Conservation (phyloP, 2,329 filamentous ascomycete species). For the Periconia sp. region DNA sequence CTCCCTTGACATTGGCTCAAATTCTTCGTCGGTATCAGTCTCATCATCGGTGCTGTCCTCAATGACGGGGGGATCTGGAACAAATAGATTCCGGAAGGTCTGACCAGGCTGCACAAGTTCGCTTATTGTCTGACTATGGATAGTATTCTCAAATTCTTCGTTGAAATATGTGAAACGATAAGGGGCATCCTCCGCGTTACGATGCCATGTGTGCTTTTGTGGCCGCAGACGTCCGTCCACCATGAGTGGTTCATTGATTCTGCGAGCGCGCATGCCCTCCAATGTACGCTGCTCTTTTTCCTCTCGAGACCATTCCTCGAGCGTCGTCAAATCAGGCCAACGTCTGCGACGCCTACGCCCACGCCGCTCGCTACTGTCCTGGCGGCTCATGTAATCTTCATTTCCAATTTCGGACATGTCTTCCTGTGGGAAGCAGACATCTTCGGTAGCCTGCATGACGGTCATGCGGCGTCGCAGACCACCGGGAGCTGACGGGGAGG, state of each 20-base stretch:
- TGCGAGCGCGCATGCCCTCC: slow-evolving; percentile 82
- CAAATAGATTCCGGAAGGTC: slow-evolving; percentile 84
- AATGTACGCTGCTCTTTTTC: slow-evolving; percentile 83
- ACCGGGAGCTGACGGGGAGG: slow-evolving; percentile 25
- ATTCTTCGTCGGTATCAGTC: slow-evolving; percentile 56
- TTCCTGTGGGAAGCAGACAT: slow-evolving; percentile 88
- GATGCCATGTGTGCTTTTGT: slow-evolving; percentile 76
- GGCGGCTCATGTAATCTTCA: slow-evolving; percentile 64
- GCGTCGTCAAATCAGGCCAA: slow-evolving; percentile 82
- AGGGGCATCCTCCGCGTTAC: slow-evolving; percentile 83
- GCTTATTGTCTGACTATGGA: slow-evolving; percentile 93
- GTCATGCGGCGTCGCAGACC: slow-evolving; percentile 41
- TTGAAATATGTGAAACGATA: slow-evolving; percentile 99
- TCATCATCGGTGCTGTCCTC: slow-evolving; percentile 70
- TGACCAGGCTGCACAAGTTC: slow-evolving; percentile 85
- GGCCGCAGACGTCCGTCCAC: slow-evolving; percentile 87
- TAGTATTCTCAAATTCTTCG: slow-evolving; percentile 92
- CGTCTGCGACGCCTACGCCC: slow-evolving; percentile 56
- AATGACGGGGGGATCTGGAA: slow-evolving; percentile 70
- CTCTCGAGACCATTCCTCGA: slow-evolving; percentile 87
- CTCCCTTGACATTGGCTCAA: slow-evolving; percentile 9
- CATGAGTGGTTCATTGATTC: slow-evolving; percentile 89
- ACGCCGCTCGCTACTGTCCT: slow-evolving; percentile 46
- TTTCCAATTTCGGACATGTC: slow-evolving; percentile 78
- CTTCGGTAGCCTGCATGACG: slow-evolving; percentile 68